Evolutionary conservation across 805 yeast genomes (phyloP).

Genomic region (Priceomyces fermenticarens): DNA sequence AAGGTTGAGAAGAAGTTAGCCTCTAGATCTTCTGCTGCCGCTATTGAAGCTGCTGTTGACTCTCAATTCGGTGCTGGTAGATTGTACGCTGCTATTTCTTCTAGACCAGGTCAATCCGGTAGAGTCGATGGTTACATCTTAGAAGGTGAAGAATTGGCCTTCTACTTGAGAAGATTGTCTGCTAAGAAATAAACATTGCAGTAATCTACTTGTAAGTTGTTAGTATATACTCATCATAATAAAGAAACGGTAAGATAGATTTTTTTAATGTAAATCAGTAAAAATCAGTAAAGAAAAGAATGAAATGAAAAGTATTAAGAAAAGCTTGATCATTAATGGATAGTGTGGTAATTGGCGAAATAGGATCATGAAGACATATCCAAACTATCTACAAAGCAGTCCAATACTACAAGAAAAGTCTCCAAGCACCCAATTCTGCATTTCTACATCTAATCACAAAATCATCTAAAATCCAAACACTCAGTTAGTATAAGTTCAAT

Average conservation of each 20-base stretch:
- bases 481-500: constrained; percentile 8
- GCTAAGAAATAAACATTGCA: constrained; percentile 81
- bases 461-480: not conserved
- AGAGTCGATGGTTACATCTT: constrained; percentile 99
- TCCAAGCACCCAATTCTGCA: not conserved
- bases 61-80: constrained; percentile 98
- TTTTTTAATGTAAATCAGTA: no score
- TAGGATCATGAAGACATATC: no score
- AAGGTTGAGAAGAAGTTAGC: constrained; percentile 90
- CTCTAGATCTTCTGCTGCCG: constrained; percentile 80
- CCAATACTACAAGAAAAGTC: no score
- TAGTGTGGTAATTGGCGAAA: no score
- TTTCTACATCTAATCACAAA: not conserved
- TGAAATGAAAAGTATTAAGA: no score
- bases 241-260: not conserved
- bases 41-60: constrained; percentile 87
- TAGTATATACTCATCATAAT: constrained; percentile 4
- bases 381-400: no score
- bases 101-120: constrained; percentile 99
- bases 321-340: no score
- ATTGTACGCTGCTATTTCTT: constrained; percentile 96
- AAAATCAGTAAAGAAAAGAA: not conserved
- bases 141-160: constrained; percentile 99
- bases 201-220: constrained; percentile 1
- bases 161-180: constrained; percentile 99